phyloP scores from a whole-genome alignment of 2,329 filamentous ascomycete genomes.

The Aspergillus hiratsukae region DNA sequence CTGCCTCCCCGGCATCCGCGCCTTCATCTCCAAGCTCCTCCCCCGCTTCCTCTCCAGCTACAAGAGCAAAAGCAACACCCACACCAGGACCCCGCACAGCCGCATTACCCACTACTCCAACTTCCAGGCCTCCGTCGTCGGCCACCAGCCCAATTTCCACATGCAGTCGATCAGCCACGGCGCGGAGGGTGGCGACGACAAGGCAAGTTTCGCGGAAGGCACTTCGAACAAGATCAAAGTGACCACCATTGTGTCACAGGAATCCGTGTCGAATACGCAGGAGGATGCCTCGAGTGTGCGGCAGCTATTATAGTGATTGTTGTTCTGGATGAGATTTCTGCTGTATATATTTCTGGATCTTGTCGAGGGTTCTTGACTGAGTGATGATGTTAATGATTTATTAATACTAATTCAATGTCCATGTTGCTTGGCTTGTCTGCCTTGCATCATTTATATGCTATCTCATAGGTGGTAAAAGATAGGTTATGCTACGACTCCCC shows the following conservation, averaged over 20 bases:
- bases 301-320: background rate
- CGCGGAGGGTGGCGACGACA: background rate
- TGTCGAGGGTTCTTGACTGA: background rate
- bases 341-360: background rate
- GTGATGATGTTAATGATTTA: background rate
- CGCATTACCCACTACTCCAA: slow-evolving; percentile 14
- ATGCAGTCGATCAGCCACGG: slow-evolving; percentile 7
- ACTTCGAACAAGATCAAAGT: slow-evolving; percentile 22
- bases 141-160: slow-evolving; percentile 11
- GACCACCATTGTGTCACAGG: slow-evolving; percentile 24
- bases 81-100: slow-evolving; percentile 12
- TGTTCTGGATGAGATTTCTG: background rate
- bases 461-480: too few relatives aligned
- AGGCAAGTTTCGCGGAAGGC: background rate
- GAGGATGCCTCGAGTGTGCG: background rate
- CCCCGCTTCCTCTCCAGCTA: slow-evolving; percentile 26
- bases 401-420: background rate
- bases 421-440: background rate
- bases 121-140: slow-evolving; percentile 21
- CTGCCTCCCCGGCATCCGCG: slow-evolving; percentile 32
- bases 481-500: too few relatives aligned
- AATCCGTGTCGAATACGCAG: slow-evolving; percentile 9
- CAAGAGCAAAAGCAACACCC: slow-evolving; percentile 9
- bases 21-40: slow-evolving; percentile 22
- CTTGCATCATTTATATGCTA: background rate